Evolutionary conservation across 306 rosid species (phyloP), one percentile per base, ranked within the genome.

Genomic region (Dalbergia cochinchinensis): DNA sequence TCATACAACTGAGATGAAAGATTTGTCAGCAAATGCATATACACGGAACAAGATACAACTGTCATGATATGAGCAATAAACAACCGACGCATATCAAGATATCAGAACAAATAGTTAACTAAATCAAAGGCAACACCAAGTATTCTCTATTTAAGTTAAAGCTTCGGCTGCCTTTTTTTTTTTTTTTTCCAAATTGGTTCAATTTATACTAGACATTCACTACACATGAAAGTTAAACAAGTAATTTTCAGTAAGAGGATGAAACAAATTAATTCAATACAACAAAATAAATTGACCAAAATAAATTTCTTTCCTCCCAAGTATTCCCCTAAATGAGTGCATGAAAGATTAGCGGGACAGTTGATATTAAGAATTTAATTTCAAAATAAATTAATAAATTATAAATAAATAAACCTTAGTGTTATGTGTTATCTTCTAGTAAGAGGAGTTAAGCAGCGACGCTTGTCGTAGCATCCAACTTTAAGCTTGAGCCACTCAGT

Each of bases 1-100:
- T 92, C 79, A 39, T 94, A 94, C 73, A 94, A 66, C 98, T 94
- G 91, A 53, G 61, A 57, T 37, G 47, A 35, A 71, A 39, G 13
- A 45, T 62, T 61, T 78, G 81, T 69, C 83, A 85, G 22, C 39
- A 62, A 67, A 65, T 6, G 47, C 19, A 66, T 22, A 63, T 15
- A 35, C 15, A 8, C 48, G 16, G 33, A 33, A 63, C 13, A 18
- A 4, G 47, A 16, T 61, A 37, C 31, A 77, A 61, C 33, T 12
- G 15, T 58, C 54, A 13, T 11, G 18, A 31, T 12, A 41, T 37
- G 81, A 8, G 58, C 35, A 54, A 11, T 22, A 11, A 77, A 59
- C 50, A 19, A 34, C 54, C 20, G 62, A 11, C 72, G 70, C 47
- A 44, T 20, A 51, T 41, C 53, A 72, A 66, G 47, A 18, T 34